These are phyloP conservation scores for Phoenix roebelenii DNA, from an alignment of 176 grass and related monocot genomes.

Conservation along the genomic window DNA sequence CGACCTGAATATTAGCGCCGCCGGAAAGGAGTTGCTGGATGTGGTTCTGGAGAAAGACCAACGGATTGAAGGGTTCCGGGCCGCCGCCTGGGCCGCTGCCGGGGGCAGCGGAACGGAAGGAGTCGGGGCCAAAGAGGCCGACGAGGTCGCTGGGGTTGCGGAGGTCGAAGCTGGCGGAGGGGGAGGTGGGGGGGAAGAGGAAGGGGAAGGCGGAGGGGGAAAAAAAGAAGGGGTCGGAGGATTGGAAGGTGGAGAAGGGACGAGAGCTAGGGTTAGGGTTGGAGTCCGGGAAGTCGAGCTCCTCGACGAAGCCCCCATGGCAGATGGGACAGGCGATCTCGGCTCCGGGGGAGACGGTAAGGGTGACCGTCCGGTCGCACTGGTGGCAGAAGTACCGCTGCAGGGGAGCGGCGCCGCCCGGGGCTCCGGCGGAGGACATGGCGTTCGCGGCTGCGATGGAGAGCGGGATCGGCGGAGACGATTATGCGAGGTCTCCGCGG, in stretches of 20 bases:
- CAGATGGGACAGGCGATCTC: conserved; percentile 75
- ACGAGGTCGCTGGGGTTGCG: conserved; percentile 24
- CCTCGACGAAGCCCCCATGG: conserved; percentile 82
- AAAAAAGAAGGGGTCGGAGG: conserved; percentile 23
- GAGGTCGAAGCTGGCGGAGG: conserved; percentile 55
- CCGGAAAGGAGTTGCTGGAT: conserved; percentile 53
- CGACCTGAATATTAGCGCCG: conserved; percentile 71
- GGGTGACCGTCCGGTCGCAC: conserved; percentile 71
- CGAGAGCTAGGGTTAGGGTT: conserved; percentile 52
- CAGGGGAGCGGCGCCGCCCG: conserved; percentile 21
- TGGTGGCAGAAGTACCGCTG: conserved; percentile 89
- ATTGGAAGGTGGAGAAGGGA: conserved; percentile 22
- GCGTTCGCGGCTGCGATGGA: conserved; percentile 18
- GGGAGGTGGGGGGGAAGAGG: conserved; percentile 27
- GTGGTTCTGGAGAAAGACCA: conserved; percentile 63
- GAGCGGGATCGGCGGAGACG: too few relatives aligned
- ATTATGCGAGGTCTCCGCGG: too few relatives aligned
- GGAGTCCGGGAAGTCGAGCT: conserved; percentile 51
- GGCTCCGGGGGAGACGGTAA: conserved; percentile 26
- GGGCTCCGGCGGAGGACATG: conserved; percentile 36
- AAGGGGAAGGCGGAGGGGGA: conserved; percentile 17
- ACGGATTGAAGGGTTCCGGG: conserved; percentile 49
- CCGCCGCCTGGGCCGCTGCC: conserved; percentile 1
- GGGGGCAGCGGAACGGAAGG: too few relatives aligned
- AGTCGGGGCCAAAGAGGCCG: not conserved